phyloP scores from a whole-genome alignment of 768 basidiomycete genomes.

The Phallus indusiatus region DNA sequence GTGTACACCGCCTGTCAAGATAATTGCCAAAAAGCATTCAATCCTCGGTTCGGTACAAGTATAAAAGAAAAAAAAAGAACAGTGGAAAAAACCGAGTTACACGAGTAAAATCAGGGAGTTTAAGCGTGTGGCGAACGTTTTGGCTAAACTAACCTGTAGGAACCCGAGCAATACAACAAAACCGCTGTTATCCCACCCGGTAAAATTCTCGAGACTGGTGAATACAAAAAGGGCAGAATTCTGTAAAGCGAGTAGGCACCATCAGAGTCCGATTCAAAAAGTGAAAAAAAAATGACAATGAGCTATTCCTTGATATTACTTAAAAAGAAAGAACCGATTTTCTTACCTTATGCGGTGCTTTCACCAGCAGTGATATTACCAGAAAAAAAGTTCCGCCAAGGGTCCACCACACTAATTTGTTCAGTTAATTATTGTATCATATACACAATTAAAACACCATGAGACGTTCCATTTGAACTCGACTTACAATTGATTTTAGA shows the following conservation, averaged over 20 bases:
- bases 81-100: too few species aligned
- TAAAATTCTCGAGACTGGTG: slow-evolving; percentile 49
- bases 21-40: background rate
- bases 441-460: too few species aligned
- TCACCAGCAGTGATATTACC: slow-evolving; percentile 47
- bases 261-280: too few species aligned
- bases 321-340: background rate
- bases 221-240: slow-evolving; percentile 46
- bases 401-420: slow-evolving; percentile 43
- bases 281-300: too few species aligned
- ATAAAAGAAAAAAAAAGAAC: too few species aligned
- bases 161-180: slow-evolving; percentile 53
- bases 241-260: slow-evolving; percentile 20
- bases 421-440: background rate
- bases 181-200: slow-evolving; percentile 42
- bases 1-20: slow-evolving; percentile 42
- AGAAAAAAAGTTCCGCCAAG: slow-evolving; percentile 47
- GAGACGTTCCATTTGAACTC: background rate
- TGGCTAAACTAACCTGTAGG: slow-evolving; percentile 28
- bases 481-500: slow-evolving; percentile 5
- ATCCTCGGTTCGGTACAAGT: background rate
- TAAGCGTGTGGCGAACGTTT: background rate
- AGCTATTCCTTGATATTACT: too few species aligned
- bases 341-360: slow-evolving; percentile 43
- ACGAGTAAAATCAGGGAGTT: too few species aligned